A percentile compares a stretch with the other conserved stretches of the same genome.
These are phyloP conservation scores for Hortiboletus campestris DNA, from an alignment of 768 basidiomycete species.

Conservation along the genomic window DNA sequence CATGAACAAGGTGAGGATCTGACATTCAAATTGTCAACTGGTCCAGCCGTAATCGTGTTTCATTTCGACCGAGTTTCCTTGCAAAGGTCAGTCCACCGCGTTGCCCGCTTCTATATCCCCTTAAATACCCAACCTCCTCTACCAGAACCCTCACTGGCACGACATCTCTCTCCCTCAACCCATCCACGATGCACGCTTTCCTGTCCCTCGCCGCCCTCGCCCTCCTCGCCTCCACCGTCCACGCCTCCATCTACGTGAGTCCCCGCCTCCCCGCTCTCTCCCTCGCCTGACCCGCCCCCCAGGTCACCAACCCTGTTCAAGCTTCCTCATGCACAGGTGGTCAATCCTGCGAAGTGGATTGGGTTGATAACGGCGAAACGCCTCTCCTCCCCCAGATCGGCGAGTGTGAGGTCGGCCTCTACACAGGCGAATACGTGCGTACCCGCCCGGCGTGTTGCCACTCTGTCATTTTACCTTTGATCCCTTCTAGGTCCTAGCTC, in stretches of 20 bases:
- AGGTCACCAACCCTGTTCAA: slow-evolving; percentile 49
- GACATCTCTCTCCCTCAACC: background rate
- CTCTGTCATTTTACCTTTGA: background rate
- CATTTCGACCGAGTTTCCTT: slow-evolving; percentile 7
- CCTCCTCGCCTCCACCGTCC: slow-evolving; percentile 18
- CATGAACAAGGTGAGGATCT: slow-evolving; percentile 18
- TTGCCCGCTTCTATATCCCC: slow-evolving; percentile 23
- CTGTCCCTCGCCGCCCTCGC: slow-evolving; percentile 13
- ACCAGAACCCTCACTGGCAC: background rate
- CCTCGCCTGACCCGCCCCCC: background rate
- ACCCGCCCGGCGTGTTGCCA: background rate
- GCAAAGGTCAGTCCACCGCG: slow-evolving; percentile 6
- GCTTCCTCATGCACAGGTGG: slow-evolving; percentile 51
- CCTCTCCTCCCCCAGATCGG: slow-evolving; percentile 55
- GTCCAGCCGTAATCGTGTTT: slow-evolving; percentile 11
- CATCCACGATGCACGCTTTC: slow-evolving; percentile 15
- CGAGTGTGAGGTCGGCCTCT: slow-evolving; percentile 53
- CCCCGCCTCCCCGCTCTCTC: fast-evolving
- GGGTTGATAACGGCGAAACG: slow-evolving; percentile 59
- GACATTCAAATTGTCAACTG: background rate
- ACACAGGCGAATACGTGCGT: slow-evolving; percentile 53
- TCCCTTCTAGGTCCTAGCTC: slow-evolving; percentile 48
- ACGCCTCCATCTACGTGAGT: slow-evolving; percentile 23
- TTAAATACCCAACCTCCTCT: slow-evolving; percentile 23
- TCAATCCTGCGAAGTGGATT: slow-evolving; percentile 51